Conservation (phyloP, 257 asterid genomes). For the Penstemon davidsonii region DNA sequence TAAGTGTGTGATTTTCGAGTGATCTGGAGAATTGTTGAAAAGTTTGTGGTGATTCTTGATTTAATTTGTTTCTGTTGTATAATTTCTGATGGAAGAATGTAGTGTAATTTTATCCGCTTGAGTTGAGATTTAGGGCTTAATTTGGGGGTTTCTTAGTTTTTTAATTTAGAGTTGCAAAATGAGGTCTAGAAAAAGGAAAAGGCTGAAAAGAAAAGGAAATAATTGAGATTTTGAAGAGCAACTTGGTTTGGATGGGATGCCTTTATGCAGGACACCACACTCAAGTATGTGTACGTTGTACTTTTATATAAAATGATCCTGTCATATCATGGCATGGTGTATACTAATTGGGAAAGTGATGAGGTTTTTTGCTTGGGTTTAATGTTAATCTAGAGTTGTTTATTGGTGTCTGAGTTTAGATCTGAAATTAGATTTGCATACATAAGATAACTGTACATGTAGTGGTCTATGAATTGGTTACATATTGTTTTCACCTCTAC, state of each 20-base stretch:
- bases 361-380: not conserved
- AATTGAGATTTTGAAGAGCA: slow-evolving; percentile 22
- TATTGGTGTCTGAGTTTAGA: slow-evolving; percentile 24
- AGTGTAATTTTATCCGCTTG: not conserved
- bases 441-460: slow-evolving; percentile 13
- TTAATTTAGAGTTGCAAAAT: slow-evolving; percentile 28
- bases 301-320: not conserved
- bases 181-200: slow-evolving; percentile 31
- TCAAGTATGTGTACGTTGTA: slow-evolving; percentile 19
- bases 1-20: no score
- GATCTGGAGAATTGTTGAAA: not conserved
- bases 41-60: not conserved
- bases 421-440: slow-evolving; percentile 32
- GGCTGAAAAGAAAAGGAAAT: slow-evolving; percentile 26
- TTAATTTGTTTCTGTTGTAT: not conserved
- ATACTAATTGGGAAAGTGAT: slow-evolving; percentile 11
- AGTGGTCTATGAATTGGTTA: slow-evolving; percentile 3
- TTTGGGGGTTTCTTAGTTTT: slow-evolving; percentile 11
- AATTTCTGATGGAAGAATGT: not conserved
- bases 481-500: slow-evolving; percentile 12
- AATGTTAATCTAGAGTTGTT: not conserved
- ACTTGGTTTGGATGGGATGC: slow-evolving; percentile 16
- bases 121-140: slow-evolving; percentile 22
- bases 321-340: not conserved
- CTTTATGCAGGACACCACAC: slow-evolving; percentile 17